Evolutionary conservation across 345 rosid species (phyloP).

Genomic region (Dimocarpus longan): DNA sequence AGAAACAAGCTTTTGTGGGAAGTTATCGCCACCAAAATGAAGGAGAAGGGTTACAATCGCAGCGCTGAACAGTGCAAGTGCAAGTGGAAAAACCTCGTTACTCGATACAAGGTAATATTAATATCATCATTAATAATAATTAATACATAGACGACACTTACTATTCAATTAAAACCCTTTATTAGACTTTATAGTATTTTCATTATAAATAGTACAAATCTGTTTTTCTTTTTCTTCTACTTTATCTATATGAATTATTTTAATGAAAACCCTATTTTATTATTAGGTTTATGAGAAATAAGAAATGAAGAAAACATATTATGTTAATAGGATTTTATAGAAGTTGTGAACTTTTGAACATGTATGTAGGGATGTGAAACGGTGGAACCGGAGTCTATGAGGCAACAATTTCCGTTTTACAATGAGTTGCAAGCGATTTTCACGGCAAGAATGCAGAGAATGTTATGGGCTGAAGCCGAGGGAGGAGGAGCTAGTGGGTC

Average conservation of each 20-base stretch:
- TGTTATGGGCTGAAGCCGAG: conserved; percentile 76
- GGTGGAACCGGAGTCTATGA: conserved; percentile 64
- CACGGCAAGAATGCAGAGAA: conserved; percentile 63
- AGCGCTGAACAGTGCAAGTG: conserved; percentile 99
- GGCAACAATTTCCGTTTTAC: conserved; percentile 88
- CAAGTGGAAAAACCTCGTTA: conserved; percentile 98
- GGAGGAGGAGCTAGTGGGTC: conserved; percentile 64
- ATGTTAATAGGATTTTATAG: not conserved
- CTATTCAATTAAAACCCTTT: conserved; percentile 9
- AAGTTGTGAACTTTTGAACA: not conserved
- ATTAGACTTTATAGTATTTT: not conserved
- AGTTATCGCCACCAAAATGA: conserved; percentile 72
- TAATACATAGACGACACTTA: not conserved
- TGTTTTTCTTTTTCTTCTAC: not conserved
- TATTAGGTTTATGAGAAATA: too few species aligned
- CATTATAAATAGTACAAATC: not conserved
- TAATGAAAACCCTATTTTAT: conserved; percentile 30
- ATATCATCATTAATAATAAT: not conserved
- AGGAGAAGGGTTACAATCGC: conserved; percentile 77
- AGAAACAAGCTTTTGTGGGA: conserved; percentile 95
- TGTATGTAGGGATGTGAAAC: conserved; percentile 76
- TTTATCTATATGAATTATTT: not conserved
- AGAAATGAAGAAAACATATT: too few species aligned
- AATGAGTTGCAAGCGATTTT: conserved; percentile 76
- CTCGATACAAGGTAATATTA: conserved; percentile 79